Base-by-base conservation (phyloP, 1,284 basidiomycete species). In the Pascua sp. region DNA sequence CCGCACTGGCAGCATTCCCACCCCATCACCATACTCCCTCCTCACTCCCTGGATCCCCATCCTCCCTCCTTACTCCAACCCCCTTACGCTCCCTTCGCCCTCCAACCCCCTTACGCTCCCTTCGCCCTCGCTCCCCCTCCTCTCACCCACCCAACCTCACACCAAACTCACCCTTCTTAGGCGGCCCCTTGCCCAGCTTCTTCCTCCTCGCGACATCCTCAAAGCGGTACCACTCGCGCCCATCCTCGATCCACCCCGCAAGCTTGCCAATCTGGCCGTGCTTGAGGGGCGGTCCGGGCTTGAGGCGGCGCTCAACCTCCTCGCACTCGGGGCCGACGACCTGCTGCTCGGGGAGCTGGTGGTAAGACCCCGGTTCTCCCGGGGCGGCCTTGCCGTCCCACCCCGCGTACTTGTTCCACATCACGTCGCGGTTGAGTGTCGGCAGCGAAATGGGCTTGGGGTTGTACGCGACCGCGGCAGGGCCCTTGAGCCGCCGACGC, bases 401-500 rank as follows among this genome's bases (percentile, higher is more conserved):
- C 16, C 65, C 64, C 4, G 59, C 62, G 48, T 67, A 72, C 39
- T 58, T 56, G 56, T 70, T 71, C n/a, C 51, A 57, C 12, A 59
- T 51, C 8, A 47, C 42, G 36, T 53, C 40, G 32, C 52, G 42
- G 50, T 69, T 72, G 16, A 72, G 48, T 3, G 47, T 53, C 16
- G 63, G 63, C 42, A 59, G 53, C 4, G 47, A 55, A 38, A 60
- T 40, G 17, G 55, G 16, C 53, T 62, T 42, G n/a, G 66, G 67
- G 57, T 68, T 90, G 79, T 93, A 94, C 15, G 82, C 78, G 64
- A 86, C 72, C 84, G 92, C 87, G 47, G 86, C 81, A 0, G 89
- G 89, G 0, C 90, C 90, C 1, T 85, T 83, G 40, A 93, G 82
- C 8, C 86, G 82, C 36, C 82, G 80, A 42, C 86, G 84, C 49